A percentile compares a stretch with the other conserved stretches of the same genome.
Evolutionary conservation across 306 rosid genomes (phyloP).

Genomic region (Fragaria nilgerrensis): DNA sequence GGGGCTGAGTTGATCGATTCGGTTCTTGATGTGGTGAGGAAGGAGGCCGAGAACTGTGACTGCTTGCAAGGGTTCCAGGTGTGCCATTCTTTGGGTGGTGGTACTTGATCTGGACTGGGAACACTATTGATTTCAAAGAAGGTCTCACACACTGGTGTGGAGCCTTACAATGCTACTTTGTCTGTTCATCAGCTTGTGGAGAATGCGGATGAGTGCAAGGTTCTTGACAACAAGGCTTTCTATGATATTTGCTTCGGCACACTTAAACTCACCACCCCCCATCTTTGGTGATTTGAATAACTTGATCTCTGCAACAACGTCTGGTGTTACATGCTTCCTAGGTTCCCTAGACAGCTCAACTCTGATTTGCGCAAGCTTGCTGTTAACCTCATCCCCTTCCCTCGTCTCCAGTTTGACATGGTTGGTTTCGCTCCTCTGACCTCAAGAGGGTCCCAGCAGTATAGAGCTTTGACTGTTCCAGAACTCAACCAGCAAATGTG

Average conservation of each 20-base stretch:
- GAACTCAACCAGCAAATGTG: conserved; percentile 49
- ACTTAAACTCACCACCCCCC: conserved; percentile 42
- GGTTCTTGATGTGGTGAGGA: conserved; percentile 42
- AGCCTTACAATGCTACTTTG: conserved; percentile 43
- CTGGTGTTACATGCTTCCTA: conserved; percentile 44
- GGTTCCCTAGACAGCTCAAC: conserved; percentile 48
- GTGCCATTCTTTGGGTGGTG: conserved; percentile 48
- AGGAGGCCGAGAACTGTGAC: conserved; percentile 50
- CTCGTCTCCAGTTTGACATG: conserved; percentile 49
- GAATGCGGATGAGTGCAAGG: conserved; percentile 47
- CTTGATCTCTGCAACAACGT: conserved; percentile 43
- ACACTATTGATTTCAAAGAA: conserved; percentile 45
- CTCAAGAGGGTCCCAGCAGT: conserved; percentile 43
- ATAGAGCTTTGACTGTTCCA: conserved; percentile 39
- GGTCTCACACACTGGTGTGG: conserved; percentile 46
- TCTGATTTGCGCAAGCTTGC: conserved; percentile 46
- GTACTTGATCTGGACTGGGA: conserved; percentile 51
- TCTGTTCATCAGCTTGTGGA: conserved; percentile 50
- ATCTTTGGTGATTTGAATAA: conserved; percentile 43
- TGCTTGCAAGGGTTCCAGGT: conserved; percentile 50
- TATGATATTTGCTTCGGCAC: conserved; percentile 44
- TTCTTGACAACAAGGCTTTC: conserved; percentile 43
- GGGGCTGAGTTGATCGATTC: conserved; percentile 47
- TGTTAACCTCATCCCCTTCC: conserved; percentile 43
- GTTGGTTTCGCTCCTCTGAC: conserved; percentile 48